A percentile compares a stretch with the other conserved stretches of the same genome.
Evolutionary conservation across 495 filamentous ascomycete genomes (phyloP).

Genomic region (Tricharina praecox): DNA sequence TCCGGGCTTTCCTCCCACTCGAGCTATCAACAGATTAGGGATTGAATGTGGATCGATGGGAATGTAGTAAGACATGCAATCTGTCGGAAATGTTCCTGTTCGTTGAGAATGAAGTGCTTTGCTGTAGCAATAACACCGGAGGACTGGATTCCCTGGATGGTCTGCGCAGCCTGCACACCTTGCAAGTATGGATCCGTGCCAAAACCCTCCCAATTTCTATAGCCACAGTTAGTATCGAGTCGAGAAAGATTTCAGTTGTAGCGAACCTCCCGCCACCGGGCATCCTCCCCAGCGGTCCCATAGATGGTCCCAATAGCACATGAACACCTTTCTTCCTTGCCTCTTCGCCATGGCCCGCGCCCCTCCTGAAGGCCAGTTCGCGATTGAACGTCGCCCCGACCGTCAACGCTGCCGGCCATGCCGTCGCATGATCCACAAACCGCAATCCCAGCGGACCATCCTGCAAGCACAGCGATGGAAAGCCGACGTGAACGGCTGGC

Average conservation of each 20-base stretch:
- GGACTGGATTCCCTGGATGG: conserved; percentile 48
- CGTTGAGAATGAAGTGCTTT: conserved; percentile 33
- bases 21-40: neutral
- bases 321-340: conserved; percentile 56
- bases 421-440: conserved; percentile 45
- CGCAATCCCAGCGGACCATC: conserved; percentile 76
- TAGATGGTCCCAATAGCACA: conserved; percentile 52
- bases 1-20: neutral
- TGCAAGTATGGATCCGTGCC: conserved; percentile 61
- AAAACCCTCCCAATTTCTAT: conserved; percentile 89
- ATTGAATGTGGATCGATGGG: neutral
- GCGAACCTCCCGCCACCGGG: conserved; percentile 63
- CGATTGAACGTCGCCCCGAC: conserved; percentile 79
- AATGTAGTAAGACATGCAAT: conserved; percentile 29
- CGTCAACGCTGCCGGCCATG: conserved; percentile 71
- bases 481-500: conserved; percentile 49
- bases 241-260: conserved; percentile 46
- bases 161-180: conserved; percentile 42
- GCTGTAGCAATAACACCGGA: conserved; percentile 27
- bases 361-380: conserved; percentile 57
- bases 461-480: conserved; percentile 76
- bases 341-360: conserved; percentile 50
- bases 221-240: conserved; percentile 55
- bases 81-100: conserved; percentile 78
- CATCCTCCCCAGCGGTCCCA: conserved; percentile 62